Evolutionary conservation across 345 rosid species (phyloP).

Genomic region (Tarenaya hassleriana): DNA sequence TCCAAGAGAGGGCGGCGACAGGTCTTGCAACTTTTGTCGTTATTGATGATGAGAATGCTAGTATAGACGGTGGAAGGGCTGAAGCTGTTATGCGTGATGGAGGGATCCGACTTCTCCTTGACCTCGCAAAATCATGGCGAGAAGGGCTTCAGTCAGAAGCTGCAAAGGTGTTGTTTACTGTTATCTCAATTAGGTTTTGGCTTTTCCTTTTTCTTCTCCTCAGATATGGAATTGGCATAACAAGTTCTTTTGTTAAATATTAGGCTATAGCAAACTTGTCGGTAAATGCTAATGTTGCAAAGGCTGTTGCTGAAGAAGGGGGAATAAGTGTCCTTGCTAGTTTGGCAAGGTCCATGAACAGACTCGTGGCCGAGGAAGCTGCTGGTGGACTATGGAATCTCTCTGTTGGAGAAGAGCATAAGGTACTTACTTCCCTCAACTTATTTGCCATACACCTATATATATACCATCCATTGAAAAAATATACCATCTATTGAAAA

Average conservation of each 20-base stretch:
- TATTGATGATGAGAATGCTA: constrained; percentile 74
- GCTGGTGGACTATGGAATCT: constrained; percentile 92
- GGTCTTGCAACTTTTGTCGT: constrained; percentile 83
- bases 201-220: too few relatives aligned
- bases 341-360: constrained; percentile 73
- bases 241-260: constrained; percentile 7
- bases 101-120: constrained; percentile 62
- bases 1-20: constrained; percentile 88
- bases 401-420: constrained; percentile 88
- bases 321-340: constrained; percentile 60
- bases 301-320: constrained; percentile 79
- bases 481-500: too few relatives aligned
- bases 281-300: constrained; percentile 71
- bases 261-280: constrained; percentile 89
- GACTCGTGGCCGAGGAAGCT: constrained; percentile 86
- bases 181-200: background rate
- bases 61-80: constrained; percentile 75
- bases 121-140: constrained; percentile 79
- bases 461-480: too few relatives aligned
- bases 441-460: too few relatives aligned
- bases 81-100: constrained; percentile 82
- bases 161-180: constrained; percentile 54
- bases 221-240: background rate
- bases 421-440: constrained; percentile 52
- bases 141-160: constrained; percentile 90